Evolutionary conservation across 352 stramenopile species (phyloP).

Genomic region (Phytophthora sansomeana): DNA sequence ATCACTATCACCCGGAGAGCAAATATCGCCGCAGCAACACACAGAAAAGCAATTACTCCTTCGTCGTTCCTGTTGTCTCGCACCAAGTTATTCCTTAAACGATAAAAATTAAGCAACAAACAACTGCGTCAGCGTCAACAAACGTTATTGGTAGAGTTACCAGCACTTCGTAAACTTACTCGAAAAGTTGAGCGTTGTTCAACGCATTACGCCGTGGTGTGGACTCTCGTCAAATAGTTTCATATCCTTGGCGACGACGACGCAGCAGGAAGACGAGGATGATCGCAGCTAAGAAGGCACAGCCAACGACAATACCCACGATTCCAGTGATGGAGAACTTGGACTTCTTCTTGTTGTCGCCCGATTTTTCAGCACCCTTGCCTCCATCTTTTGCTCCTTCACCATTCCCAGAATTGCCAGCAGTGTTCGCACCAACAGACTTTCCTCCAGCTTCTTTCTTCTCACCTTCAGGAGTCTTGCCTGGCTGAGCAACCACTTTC

Average conservation of each 20-base stretch:
- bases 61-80: slow-evolving; percentile 5
- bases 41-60: slow-evolving; percentile 20
- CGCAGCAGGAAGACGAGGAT: slow-evolving; percentile 50
- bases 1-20: slow-evolving; percentile 9
- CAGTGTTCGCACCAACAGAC: slow-evolving; percentile 34
- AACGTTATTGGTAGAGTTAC: background rate
- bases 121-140: background rate
- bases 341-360: slow-evolving; percentile 28
- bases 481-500: slow-evolving; percentile 39
- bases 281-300: slow-evolving; percentile 50
- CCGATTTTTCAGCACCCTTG: slow-evolving; percentile 11
- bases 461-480: slow-evolving; percentile 21
- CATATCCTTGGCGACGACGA: slow-evolving; percentile 56
- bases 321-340: slow-evolving; percentile 51
- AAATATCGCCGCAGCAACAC: slow-evolving; percentile 7
- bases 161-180: slow-evolving; percentile 11
- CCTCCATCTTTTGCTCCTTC: slow-evolving; percentile 10
- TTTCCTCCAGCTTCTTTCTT: slow-evolving; percentile 29
- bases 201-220: background rate
- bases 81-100: slow-evolving; percentile 15
- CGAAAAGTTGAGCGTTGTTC: slow-evolving; percentile 9
- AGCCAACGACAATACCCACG: slow-evolving; percentile 54
- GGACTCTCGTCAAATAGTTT: slow-evolving; percentile 44
- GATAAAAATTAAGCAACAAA: slow-evolving; percentile 5
- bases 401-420: slow-evolving; percentile 31